Conservation (phyloP, 768 basidiomycete species). For the Boletus coccyginus region DNA sequence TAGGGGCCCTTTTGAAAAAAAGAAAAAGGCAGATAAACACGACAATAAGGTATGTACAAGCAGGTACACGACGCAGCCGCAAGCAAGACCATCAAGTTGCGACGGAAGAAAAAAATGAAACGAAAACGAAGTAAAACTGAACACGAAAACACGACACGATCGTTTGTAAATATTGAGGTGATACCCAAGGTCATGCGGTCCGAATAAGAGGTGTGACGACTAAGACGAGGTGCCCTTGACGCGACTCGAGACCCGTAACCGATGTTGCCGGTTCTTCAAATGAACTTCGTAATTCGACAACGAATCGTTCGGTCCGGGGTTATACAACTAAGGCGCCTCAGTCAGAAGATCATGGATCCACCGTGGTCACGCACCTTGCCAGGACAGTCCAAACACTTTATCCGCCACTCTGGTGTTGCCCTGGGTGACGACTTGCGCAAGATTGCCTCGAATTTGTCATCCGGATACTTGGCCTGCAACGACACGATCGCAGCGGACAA, state of each 20-base stretch:
- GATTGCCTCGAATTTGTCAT: conserved; percentile 82
- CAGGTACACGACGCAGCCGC: conserved; percentile 28
- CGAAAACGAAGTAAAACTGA: too few relatives aligned
- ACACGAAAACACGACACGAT: conserved; percentile 9
- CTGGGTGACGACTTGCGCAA: conserved; percentile 54
- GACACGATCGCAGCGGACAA: conserved; percentile 60
- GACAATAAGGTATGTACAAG: conserved; percentile 37
- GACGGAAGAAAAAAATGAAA: neutral
- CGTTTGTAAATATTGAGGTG: conserved; percentile 14
- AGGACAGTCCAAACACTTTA: conserved; percentile 90
- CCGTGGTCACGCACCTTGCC: conserved; percentile 61
- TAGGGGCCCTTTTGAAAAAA: neutral
- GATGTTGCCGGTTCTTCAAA: conserved; percentile 80
- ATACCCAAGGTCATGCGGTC: conserved; percentile 10
- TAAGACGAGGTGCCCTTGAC: conserved; percentile 20
- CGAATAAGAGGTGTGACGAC: conserved; percentile 1
- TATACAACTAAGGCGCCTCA: conserved; percentile 62
- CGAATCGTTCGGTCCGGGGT: conserved; percentile 84
- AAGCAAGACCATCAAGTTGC: conserved; percentile 21
- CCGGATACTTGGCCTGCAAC: conserved; percentile 70
- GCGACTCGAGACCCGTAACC: conserved; percentile 68
- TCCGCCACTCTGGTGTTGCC: conserved; percentile 78
- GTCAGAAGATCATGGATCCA: neutral
- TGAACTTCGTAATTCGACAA: conserved; percentile 92
- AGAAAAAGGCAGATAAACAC: conserved; percentile 29